These are phyloP conservation scores for Magnaporthales sp. DNA, from an alignment of 2,329 filamentous ascomycete species.

Conservation along the genomic window DNA sequence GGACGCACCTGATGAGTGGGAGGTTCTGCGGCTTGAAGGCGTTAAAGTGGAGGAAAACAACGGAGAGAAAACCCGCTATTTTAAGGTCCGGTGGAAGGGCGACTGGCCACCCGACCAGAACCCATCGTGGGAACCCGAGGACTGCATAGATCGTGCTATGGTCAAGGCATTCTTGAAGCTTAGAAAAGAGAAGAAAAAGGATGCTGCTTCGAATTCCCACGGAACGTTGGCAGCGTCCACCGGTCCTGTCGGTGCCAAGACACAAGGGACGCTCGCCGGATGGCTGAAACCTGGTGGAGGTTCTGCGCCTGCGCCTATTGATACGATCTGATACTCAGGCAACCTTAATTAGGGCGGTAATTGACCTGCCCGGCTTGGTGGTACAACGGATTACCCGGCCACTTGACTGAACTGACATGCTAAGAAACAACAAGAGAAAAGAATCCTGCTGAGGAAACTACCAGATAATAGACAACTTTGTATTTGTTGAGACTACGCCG, in stretches of 20 bases:
- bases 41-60: conserved; percentile 27
- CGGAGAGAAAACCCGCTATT: conserved; percentile 31
- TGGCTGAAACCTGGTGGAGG: neutral
- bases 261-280: neutral
- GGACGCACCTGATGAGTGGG: conserved; percentile 23
- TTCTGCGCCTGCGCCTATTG: neutral
- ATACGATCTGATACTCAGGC: neutral
- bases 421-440: neutral
- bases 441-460: too few relatives aligned
- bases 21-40: conserved; percentile 36
- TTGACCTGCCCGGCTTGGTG: neutral
- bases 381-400: neutral
- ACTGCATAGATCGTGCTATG: conserved; percentile 34
- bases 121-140: conserved; percentile 48
- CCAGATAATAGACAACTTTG: too few relatives aligned
- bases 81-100: conserved; percentile 47
- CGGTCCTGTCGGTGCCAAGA: neutral
- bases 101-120: conserved; percentile 48
- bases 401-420: neutral
- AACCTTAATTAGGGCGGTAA: neutral
- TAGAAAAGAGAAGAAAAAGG: conserved; percentile 21
- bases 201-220: conserved; percentile 6
- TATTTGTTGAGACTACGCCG: too few relatives aligned
- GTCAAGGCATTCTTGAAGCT: conserved; percentile 30
- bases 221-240: neutral